These are phyloP conservation scores for Globisporangium uncinulatum DNA, from an alignment of 352 stramenopile genomes.

Conservation along the genomic window DNA sequence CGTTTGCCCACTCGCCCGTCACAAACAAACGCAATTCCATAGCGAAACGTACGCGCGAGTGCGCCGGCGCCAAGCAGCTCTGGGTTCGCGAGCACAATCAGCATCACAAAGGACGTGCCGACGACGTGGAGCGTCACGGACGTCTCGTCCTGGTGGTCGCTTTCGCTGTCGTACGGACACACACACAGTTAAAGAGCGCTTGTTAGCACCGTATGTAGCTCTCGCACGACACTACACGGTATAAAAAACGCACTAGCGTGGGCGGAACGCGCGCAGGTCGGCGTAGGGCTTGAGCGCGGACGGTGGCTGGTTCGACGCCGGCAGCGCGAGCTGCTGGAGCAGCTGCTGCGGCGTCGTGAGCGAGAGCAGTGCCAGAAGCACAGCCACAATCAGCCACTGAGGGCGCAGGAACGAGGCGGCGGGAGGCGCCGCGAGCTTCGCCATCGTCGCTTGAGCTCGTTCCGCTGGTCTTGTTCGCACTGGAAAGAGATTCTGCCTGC, in stretches of 20 bases:
- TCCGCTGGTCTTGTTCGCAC: neutral
- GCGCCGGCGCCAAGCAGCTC: conserved; percentile 27
- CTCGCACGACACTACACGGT: no score
- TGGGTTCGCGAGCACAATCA: conserved; percentile 28
- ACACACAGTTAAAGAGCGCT: no score
- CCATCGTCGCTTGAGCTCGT: neutral
- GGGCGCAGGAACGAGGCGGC: conserved; percentile 20
- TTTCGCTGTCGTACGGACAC: conserved; percentile 3
- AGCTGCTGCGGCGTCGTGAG: conserved; percentile 18
- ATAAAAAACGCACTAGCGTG: conserved; percentile 28
- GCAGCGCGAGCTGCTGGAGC: conserved; percentile 4
- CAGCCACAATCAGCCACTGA: conserved; percentile 26
- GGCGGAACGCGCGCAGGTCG: conserved; percentile 35
- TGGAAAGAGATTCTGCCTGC: neutral
- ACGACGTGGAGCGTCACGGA: conserved; percentile 34
- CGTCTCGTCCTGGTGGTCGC: conserved; percentile 41
- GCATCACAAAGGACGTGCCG: conserved; percentile 33
- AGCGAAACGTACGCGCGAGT: conserved; percentile 12
- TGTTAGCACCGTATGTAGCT: no score
- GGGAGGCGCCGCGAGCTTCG: neutral
- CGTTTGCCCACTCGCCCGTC: neutral
- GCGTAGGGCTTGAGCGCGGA: conserved; percentile 33
- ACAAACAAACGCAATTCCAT: neutral
- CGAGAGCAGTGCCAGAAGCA: conserved; percentile 23
- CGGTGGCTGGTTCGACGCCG: conserved; percentile 8